Evolutionary conservation across 352 stramenopile genomes (phyloP).

Genomic region (Peronospora tabacina): DNA sequence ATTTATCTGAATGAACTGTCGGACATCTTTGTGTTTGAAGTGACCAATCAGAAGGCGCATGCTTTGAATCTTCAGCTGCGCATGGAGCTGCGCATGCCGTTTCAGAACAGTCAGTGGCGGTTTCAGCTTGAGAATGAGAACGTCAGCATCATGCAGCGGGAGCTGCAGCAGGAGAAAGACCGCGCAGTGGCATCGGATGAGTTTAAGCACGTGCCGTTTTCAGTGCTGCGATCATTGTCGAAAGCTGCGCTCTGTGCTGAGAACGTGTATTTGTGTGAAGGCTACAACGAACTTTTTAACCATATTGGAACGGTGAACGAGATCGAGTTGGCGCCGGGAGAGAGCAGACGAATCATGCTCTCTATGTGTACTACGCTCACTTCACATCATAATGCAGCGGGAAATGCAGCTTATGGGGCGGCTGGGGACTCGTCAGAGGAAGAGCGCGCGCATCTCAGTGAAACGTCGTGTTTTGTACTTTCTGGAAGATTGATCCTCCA

Average conservation of each 20-base stretch:
- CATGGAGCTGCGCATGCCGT: slow-evolving; percentile 74
- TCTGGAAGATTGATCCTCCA: slow-evolving; percentile 57
- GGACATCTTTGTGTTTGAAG: slow-evolving; percentile 74
- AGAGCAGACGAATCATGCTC: slow-evolving; percentile 68
- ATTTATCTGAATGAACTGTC: slow-evolving; percentile 86
- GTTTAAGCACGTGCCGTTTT: slow-evolving; percentile 71
- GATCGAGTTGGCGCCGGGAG: slow-evolving; percentile 49
- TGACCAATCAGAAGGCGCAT: slow-evolving; percentile 54
- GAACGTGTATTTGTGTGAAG: slow-evolving; percentile 77
- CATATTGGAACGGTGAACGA: slow-evolving; percentile 67
- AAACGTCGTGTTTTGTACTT: slow-evolving; percentile 77
- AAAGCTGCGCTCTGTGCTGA: slow-evolving; percentile 62
- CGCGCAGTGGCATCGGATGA: slow-evolving; percentile 33
- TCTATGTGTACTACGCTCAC: slow-evolving; percentile 63
- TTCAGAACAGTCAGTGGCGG: slow-evolving; percentile 60
- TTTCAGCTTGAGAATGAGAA: slow-evolving; percentile 89
- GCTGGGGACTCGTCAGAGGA: slow-evolving; percentile 76
- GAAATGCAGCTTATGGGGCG: slow-evolving; percentile 13
- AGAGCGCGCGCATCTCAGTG: slow-evolving; percentile 70
- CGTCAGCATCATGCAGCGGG: slow-evolving; percentile 44
- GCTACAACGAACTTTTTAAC: slow-evolving; percentile 88
- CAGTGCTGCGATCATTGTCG: slow-evolving; percentile 58
- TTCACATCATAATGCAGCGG: slow-evolving; percentile 19
- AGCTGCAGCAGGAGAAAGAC: slow-evolving; percentile 30
- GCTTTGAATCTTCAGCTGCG: slow-evolving; percentile 55